Conservation (phyloP, 768 basidiomycete genomes). For the Imleria badia region DNA sequence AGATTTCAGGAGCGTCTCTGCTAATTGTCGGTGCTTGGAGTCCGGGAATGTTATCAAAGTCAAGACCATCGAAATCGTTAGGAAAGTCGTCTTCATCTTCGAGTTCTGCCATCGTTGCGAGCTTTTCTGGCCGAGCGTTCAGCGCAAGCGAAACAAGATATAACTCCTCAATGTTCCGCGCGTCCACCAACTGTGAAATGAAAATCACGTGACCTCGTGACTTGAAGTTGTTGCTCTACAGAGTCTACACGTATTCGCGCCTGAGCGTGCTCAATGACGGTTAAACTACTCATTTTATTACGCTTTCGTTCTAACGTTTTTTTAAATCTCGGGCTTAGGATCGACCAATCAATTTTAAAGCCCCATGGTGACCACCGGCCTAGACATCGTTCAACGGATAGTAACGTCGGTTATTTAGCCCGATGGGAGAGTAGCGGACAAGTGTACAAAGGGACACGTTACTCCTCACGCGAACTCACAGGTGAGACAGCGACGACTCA, state of each 20-base stretch:
- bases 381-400: too few species aligned
- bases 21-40: slow-evolving; percentile 20
- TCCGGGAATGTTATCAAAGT: slow-evolving; percentile 41
- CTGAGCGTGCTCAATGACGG: too few species aligned
- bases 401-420: not conserved
- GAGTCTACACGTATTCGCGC: too few species aligned
- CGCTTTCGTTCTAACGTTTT: too few species aligned
- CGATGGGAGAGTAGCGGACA: not conserved
- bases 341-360: too few species aligned
- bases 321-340: too few species aligned
- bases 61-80: slow-evolving; percentile 52
- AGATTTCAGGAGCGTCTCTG: not conserved
- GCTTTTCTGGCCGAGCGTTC: not conserved
- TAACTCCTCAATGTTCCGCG: not conserved
- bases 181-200: not conserved
- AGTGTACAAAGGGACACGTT: not conserved
- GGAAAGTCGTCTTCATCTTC: slow-evolving; percentile 51
- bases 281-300: too few species aligned
- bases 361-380: too few species aligned
- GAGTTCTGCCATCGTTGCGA: slow-evolving; percentile 22
- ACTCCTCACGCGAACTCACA: not conserved
- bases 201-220: slow-evolving; percentile 1
- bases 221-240: too few species aligned
- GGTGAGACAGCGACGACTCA: not conserved
- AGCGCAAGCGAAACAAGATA: not conserved